Conservation (phyloP, 306 rosid genomes). For the Aeschynomene evenia region DNA sequence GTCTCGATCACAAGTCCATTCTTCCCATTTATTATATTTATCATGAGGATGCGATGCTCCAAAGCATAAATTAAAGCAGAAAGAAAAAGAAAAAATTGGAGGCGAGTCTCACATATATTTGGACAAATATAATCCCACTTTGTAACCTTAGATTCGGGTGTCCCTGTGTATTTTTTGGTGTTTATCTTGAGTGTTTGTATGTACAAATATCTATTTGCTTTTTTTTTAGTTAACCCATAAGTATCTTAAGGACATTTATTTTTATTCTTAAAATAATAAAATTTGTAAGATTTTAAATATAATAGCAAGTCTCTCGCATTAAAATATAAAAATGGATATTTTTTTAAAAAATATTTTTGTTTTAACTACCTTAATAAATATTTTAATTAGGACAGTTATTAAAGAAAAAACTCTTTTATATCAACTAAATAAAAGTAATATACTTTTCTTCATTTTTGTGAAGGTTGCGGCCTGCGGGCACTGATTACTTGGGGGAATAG, state of each 20-base stretch:
- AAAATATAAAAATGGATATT: no score
- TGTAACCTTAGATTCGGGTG: background rate
- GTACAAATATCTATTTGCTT: background rate
- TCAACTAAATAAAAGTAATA: background rate
- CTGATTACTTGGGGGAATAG: slow-evolving; percentile 29
- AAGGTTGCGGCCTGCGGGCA: slow-evolving; percentile 23
- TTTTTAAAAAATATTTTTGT: no score
- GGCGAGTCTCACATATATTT: background rate
- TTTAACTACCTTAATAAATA: no score
- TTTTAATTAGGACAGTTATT: no score
- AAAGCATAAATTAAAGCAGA: no score
- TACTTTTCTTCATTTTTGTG: background rate
- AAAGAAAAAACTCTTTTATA: no score
- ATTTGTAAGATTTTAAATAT: no score
- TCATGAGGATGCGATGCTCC: background rate
- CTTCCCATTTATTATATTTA: background rate
- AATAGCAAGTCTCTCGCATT: no score
- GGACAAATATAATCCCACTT: background rate
- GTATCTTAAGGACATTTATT: no score
- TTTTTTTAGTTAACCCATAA: no score
- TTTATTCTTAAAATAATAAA: no score
- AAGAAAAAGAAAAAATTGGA: background rate
- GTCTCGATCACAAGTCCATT: slow-evolving; percentile 37
- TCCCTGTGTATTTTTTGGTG: background rate
- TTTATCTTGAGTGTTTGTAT: background rate